Evolutionary conservation across 345 rosid genomes (phyloP).

Genomic region (Hypericum androsaemum): DNA sequence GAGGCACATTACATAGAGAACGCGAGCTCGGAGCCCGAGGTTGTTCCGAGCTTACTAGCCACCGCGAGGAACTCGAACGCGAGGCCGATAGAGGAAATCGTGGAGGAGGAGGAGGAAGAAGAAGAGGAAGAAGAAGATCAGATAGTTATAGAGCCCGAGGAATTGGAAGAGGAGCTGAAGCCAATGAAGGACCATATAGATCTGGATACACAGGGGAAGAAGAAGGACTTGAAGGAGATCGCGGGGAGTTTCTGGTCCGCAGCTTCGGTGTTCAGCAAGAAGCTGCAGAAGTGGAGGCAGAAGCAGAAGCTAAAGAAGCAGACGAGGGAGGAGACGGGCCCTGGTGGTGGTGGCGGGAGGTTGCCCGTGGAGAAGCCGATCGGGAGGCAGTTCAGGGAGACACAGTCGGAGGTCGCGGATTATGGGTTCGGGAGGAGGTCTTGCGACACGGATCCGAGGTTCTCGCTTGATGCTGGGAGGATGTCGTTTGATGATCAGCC

Average conservation of each 20-base stretch:
- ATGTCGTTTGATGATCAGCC: constrained; percentile 66
- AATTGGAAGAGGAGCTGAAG: constrained; percentile 47
- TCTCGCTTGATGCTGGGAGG: constrained; percentile 76
- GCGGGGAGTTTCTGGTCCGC: constrained; percentile 97
- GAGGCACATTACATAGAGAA: too few relatives aligned
- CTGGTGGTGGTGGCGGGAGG: constrained; percentile 57
- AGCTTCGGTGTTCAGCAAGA: constrained; percentile 94
- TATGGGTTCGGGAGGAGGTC: constrained; percentile 92
- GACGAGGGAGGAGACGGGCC: constrained; percentile 19
- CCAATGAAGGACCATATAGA: constrained; percentile 89
- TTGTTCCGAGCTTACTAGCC: constrained; percentile 19
- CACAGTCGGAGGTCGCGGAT: constrained; percentile 96
- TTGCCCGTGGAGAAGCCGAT: constrained; percentile 95
- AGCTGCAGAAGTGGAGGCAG: constrained; percentile 90
- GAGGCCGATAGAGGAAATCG: constrained; percentile 32
- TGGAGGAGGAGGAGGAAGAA: constrained; percentile 29
- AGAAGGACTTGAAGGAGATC: constrained; percentile 62
- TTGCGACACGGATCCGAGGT: constrained; percentile 97
- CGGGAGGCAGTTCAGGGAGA: constrained; percentile 79
- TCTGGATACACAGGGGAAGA: constrained; percentile 74
- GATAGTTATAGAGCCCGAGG: constrained; percentile 15
- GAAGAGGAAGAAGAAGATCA: constrained; percentile 16
- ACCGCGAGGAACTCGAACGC: constrained; percentile 24
- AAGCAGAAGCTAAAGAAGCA: constrained; percentile 88
- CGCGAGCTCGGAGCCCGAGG: too few relatives aligned